These are phyloP conservation scores for Boletus huronensis DNA, from an alignment of 768 basidiomycete genomes.

Conservation along the genomic window DNA sequence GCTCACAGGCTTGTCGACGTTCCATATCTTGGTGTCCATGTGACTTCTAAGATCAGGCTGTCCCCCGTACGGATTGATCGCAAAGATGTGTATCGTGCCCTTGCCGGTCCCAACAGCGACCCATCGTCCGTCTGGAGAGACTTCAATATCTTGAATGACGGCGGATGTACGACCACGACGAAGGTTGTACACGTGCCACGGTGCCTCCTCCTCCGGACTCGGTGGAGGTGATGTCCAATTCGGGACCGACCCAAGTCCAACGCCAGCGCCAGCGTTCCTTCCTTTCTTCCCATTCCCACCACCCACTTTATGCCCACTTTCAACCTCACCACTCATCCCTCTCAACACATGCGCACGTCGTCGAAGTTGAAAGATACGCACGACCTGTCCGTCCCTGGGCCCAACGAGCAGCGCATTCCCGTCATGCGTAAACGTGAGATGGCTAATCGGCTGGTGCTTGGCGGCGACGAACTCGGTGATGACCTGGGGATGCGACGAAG, in stretches of 20 bases:
- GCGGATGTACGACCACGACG: conserved; percentile 70
- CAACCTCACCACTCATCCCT: background rate
- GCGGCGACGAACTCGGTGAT: conserved; percentile 50
- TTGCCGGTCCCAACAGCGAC: conserved; percentile 63
- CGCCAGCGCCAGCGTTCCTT: conserved; percentile 4
- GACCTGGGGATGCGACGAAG: conserved; percentile 27
- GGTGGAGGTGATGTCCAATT: conserved; percentile 1
- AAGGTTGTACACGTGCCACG: conserved; percentile 65
- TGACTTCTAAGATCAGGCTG: conserved; percentile 60
- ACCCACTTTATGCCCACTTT: background rate
- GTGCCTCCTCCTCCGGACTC: conserved; percentile 19
- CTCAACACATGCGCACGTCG: conserved; percentile 24
- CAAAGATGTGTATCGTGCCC: conserved; percentile 68
- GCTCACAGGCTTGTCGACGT: conserved; percentile 47
- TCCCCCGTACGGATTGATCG: conserved; percentile 75
- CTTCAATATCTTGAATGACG: conserved; percentile 48
- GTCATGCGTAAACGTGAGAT: conserved; percentile 49
- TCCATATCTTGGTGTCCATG: conserved; percentile 53
- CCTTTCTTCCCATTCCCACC: background rate
- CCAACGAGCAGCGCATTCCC: conserved; percentile 50
- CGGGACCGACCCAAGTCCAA: background rate
- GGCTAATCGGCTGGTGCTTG: conserved; percentile 44
- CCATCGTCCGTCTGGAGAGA: conserved; percentile 57
- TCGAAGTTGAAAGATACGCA: conserved; percentile 46
- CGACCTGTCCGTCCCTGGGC: conserved; percentile 52